Evolutionary conservation across 495 filamentous ascomycete genomes (phyloP), one percentile per base, ranked within the genome.

Genomic region (Aspergillus leporis): DNA sequence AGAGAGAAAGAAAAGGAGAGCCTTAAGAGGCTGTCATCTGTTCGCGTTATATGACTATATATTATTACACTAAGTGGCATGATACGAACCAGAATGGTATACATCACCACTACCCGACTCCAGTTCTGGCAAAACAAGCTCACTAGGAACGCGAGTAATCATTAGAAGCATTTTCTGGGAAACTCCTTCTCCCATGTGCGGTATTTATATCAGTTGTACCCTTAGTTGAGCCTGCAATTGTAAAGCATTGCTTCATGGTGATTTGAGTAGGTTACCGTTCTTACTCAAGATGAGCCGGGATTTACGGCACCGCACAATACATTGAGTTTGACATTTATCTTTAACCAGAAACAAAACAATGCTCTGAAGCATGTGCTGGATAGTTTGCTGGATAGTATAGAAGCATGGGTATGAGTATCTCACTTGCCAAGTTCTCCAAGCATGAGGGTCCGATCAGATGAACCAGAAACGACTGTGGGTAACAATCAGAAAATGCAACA

Each of bases 391-490:
- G 16, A 28, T 6, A n/a, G 38, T 18, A 41, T 41, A 41, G n/a
- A 14, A 41, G n/a, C 38, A 16, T n/a, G 10, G 14, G 14, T 3
- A 5, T 0, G 3, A 5, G 12, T 19, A 60, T 38, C 60, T 78
- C 67, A 85, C 66, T 84, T 85, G 46, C 81, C 83, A 19, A 94
- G 74, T 70, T 95, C 91, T 34, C 91, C 91, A 18, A 95, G 77
- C 59, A 94, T 79, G 61, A 94, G 78, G 45, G 80, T 90, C 21
- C 87, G 83, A 74, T 96, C 92, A 14, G 92, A 93, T 16, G 91
- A 94, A 36, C 84, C 90, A 49, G 92, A 93, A 40, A 95, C 81
- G 70, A 96, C 92, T 93, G 66, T 56, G 62, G n/a, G 49, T 22
- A 51, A 28, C 7, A 46, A 46, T 61, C 47, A 62, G 54, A 53